Base-by-base conservation (phyloP, 1,284 basidiomycete genomes). In the Meira miltonrushii region DNA sequence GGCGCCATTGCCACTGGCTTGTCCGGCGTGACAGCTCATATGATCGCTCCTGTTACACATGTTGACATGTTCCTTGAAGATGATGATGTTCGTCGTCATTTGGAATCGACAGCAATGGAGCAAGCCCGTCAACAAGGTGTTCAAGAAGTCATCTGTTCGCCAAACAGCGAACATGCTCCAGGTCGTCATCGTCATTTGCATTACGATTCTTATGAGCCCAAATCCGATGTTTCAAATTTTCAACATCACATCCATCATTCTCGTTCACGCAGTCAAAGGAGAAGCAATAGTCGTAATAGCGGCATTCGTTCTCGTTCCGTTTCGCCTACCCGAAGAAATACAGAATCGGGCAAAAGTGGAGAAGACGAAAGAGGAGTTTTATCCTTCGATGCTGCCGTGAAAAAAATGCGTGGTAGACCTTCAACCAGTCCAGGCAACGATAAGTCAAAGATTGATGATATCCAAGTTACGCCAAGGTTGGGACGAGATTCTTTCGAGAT, bases 51-150 rank as follows among this genome's bases (percentile, higher is more conserved):
- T 0, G 39, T 68, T 5, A 33, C 17, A 17, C 49, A 48, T 23
- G 9, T 59, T 13, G 43, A 49, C 19, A 58, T 59, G 37, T 21
- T 8, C 33, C 19, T 57, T 15, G 51, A 58, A 33, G 57, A 63
- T 19, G 46, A n/a, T 17, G 69, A 70, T 41, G 66, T 63, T 19
- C 43, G 57, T 17, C 54, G 60, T 7, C 67, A 71, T 21, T 39
- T 68, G 1, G 47, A 55, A 10, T 62, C 65, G 23, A 66, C 71
- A 2, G 64, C 62, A 40, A 55, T 71, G 41, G 71, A 73, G 52
- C 67, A 59, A 13, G 71, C 69, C 3, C 50, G 69, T n/a, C 69
- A 72, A 25, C 71, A 73, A 50, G 69, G 69, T 15, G 69, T 68
- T 19, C 67, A 64, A 1, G 60, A 55, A 23, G 65, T 66, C 0